Conservation (phyloP, 768 basidiomycete genomes). For the Russula sp. region DNA sequence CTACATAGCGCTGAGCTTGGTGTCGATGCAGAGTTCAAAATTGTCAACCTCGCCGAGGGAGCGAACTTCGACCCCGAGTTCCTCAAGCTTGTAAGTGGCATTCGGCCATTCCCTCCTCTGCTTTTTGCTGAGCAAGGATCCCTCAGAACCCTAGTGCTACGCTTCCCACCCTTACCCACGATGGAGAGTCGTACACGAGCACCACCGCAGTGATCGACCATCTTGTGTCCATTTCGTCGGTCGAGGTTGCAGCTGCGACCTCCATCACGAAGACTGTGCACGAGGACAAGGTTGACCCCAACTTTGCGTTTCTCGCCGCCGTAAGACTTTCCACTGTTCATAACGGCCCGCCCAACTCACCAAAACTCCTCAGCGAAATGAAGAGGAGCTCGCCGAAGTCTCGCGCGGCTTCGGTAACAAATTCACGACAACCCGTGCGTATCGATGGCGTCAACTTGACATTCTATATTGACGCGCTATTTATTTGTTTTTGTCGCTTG, state of each 20-base stretch:
- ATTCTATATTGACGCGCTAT: background rate
- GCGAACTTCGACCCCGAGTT: conserved; percentile 4
- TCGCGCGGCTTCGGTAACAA: conserved; percentile 29
- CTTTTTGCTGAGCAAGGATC: background rate
- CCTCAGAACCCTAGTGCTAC: conserved; percentile 22
- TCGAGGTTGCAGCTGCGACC: conserved; percentile 33
- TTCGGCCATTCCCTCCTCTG: background rate
- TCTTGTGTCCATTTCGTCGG: conserved; percentile 37
- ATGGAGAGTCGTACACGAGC: conserved; percentile 30
- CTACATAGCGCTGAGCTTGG: conserved; percentile 4
- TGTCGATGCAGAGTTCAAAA: background rate
- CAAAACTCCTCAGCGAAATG: conserved; percentile 34
- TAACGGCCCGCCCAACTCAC: background rate
- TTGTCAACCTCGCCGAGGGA: background rate
- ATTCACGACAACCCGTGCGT: conserved; percentile 40
- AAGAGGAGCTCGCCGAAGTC: conserved; percentile 41
- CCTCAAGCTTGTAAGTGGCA: conserved; percentile 4
- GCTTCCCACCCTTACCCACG: conserved; percentile 8
- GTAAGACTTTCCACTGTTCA: conserved; percentile 28
- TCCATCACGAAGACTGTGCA: conserved; percentile 38
- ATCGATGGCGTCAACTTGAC: background rate
- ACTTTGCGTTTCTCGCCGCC: conserved; percentile 41
- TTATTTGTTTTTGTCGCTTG: background rate
- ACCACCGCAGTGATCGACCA: conserved; percentile 39
- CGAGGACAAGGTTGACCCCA: conserved; percentile 44